Percentiles rank a stretch among this genome's conserved stretches.
Conservation (phyloP, 2,329 filamentous ascomycete genomes). For the Colletotrichum melonis region DNA sequence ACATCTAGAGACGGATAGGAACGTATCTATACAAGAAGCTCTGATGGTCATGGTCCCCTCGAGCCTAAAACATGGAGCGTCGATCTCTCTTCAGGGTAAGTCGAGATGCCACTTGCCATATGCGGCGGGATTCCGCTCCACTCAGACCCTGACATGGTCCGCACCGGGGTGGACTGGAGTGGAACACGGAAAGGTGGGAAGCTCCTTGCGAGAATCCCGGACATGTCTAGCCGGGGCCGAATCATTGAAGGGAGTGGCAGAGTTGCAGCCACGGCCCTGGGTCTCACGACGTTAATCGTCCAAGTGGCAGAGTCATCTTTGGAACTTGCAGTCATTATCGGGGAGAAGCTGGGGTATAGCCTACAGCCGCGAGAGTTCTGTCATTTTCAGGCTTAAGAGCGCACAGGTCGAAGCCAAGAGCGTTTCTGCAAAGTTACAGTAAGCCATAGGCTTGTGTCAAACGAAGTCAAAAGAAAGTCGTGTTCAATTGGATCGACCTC, state of each 20-base stretch:
- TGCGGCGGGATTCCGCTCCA: slow-evolving; percentile 10
- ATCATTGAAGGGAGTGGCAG: not conserved
- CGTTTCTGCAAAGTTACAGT: not conserved
- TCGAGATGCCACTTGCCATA: not conserved
- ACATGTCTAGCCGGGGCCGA: slow-evolving; percentile 1
- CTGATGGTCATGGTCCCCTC: not conserved
- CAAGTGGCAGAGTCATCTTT: not conserved
- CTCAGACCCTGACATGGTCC: not conserved
- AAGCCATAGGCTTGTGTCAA: slow-evolving; percentile 1
- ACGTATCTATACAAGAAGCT: slow-evolving; percentile 13
- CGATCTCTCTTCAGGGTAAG: slow-evolving; percentile 1
- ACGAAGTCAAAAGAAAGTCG: not conserved
- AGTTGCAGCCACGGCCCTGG: not conserved
- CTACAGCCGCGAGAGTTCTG: not conserved
- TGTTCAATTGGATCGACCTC: not conserved
- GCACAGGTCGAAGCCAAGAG: not conserved
- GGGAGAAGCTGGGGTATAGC: not conserved
- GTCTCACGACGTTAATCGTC: slow-evolving; percentile 1
- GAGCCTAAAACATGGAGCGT: slow-evolving; percentile 21
- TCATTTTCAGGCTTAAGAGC: not conserved
- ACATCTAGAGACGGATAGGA: not conserved
- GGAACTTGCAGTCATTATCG: not conserved
- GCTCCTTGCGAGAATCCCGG: slow-evolving; percentile 26
- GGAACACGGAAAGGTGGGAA: not conserved
- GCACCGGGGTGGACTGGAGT: not conserved